Evolutionary conservation across 2,329 filamentous ascomycete species (phyloP), one percentile per base, ranked within the genome.

Genomic region (Scortechinia acanthostroma): DNA sequence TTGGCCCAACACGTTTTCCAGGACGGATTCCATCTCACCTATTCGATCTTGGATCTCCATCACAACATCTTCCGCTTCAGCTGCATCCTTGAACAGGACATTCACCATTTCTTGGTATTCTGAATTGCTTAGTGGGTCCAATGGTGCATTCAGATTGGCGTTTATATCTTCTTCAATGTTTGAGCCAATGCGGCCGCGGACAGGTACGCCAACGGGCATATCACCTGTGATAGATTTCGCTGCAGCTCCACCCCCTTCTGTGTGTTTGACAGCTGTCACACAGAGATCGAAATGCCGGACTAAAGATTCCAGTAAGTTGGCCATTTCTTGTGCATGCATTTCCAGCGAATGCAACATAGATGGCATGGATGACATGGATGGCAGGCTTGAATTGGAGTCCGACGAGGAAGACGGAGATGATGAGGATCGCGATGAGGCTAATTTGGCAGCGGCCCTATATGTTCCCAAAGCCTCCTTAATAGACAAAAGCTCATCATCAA

Each of bases 271-370:
- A 1, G 91, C 91, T 1, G 85, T 91, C 14, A 95, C 88, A 61
- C 91, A 96, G 51, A 95, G 79, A 61, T 97, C 91, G 59, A 95
- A 96, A 64, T 97, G 91, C 21, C 77, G 79, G 4, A 89, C 90
- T 3, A 97, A 70, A 1, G 86, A 89, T 46, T 88, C 78, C 2
- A 97, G 76, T 3, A 89, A 74, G 47, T 83, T 74, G 3, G 91
- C 91, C 81, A 94, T 91, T 54, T 83, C 80, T 50, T 87, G 82
- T 0, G 91, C 91, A 52, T 91, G 82, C 14, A 72, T 72, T 51
- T 91, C 81, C 25, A 95, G 73, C 2, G 71, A 69, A 22, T 73
- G 66, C n/a, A 88, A 10, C 35, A 40, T 40, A 6, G 67, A 35
- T 80, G 68, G 3, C 71, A 64, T 2, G 74, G 65, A 40, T 82